Percentiles rank a stretch among this genome's conserved stretches.
Conservation (phyloP, 225 moss, liverwort and hornwort genomes). For the Asterella californica region DNA sequence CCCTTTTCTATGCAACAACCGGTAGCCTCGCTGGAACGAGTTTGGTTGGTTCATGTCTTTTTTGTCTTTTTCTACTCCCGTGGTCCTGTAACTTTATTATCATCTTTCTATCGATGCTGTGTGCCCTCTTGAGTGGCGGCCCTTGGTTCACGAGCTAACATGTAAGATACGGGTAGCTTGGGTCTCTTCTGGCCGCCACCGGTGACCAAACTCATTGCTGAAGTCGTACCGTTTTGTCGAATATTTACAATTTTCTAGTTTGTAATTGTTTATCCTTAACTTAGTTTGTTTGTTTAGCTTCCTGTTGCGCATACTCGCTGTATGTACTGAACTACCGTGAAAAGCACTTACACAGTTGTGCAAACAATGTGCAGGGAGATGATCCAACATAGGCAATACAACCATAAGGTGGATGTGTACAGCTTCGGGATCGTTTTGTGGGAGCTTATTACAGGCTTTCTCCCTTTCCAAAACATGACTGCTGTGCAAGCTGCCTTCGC, state of each 20-base stretch:
- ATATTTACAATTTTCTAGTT: no score
- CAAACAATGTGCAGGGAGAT: slow-evolving; percentile 73
- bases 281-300: no score
- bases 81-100: neutral
- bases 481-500: slow-evolving; percentile 99
- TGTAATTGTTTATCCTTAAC: no score
- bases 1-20: no score
- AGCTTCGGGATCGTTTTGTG: slow-evolving; percentile 98
- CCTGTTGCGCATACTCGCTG: no score
- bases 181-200: no score
- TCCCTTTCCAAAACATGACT: slow-evolving; percentile 97
- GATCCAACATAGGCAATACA: slow-evolving; percentile 97
- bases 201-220: no score
- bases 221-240: no score
- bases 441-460: slow-evolving; percentile 95
- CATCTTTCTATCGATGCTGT: no score
- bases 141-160: neutral
- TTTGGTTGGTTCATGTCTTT: neutral
- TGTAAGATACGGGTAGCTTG: neutral
- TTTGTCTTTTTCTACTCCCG: neutral
- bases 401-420: slow-evolving; percentile 99
- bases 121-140: neutral
- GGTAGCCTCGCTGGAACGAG: neutral
- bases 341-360: slow-evolving; percentile 12
- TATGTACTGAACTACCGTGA: neutral